These are phyloP conservation scores for Pseudonitzschia multistriata DNA, from an alignment of 108 stramenopile species.

Conservation along the genomic window DNA sequence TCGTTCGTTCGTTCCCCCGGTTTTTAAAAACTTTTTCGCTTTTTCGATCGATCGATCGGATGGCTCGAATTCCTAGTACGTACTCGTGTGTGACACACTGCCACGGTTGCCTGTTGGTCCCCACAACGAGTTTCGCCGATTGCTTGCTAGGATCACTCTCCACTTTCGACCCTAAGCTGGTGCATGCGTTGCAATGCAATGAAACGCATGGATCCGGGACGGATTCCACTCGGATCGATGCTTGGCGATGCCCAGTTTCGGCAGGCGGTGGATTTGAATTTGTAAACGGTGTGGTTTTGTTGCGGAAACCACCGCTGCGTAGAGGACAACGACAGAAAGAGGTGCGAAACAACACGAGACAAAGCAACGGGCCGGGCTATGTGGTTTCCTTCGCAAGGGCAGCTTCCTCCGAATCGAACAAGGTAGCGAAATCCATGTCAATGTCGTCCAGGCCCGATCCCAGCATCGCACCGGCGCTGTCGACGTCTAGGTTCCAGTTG, in stretches of 20 bases:
- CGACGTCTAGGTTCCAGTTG: conserved; percentile 38
- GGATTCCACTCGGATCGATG: too few species aligned
- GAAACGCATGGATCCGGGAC: too few species aligned
- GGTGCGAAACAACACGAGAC: too few species aligned
- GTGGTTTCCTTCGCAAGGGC: too few species aligned
- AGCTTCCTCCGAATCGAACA: too few species aligned
- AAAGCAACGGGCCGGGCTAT: too few species aligned
- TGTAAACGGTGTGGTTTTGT: neutral
- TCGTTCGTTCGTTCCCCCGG: neutral
- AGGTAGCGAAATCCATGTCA: conserved; percentile 86
- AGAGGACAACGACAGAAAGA: too few species aligned
- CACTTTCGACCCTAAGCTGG: too few species aligned
- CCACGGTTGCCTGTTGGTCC: neutral
- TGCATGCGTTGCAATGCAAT: too few species aligned
- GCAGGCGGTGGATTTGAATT: too few species aligned
- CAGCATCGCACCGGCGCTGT: conserved; percentile 2
- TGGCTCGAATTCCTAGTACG: neutral
- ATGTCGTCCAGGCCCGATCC: conserved; percentile 22
- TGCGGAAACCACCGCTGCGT: neutral
- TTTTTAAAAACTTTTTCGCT: neutral
- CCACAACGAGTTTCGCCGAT: neutral
- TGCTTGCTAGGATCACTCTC: too few species aligned
- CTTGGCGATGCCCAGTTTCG: too few species aligned
- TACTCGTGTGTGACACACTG: neutral
- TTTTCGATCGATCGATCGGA: neutral